These are phyloP conservation scores for Buxus sempervirens DNA, from an alignment of 164 flowering plant species.

Conservation along the genomic window DNA sequence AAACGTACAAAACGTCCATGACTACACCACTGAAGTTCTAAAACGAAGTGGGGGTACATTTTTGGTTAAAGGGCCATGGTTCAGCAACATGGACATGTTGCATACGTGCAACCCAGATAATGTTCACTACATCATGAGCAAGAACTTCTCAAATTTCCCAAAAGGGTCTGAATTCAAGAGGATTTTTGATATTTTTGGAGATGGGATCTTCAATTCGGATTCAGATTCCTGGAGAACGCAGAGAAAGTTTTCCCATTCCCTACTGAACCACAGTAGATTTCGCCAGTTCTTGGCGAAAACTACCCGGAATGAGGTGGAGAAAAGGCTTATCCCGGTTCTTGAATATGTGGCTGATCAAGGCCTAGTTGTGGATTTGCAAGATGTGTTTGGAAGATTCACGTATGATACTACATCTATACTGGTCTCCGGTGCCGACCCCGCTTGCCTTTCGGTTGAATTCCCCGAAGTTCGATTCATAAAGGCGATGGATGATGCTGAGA, in stretches of 20 bases:
- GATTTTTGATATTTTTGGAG: slow-evolving; percentile 36
- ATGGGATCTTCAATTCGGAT: slow-evolving; percentile 42
- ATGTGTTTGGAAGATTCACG: slow-evolving; percentile 32
- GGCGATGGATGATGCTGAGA: slow-evolving; percentile 32
- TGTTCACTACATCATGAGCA: slow-evolving; percentile 32
- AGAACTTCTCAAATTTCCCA: slow-evolving; percentile 32
- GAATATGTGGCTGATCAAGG: slow-evolving; percentile 13
- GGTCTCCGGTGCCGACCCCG: slow-evolving; percentile 34
- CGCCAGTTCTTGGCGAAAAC: slow-evolving; percentile 11
- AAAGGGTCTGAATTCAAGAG: slow-evolving; percentile 34
- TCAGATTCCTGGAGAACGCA: slow-evolving; percentile 28
- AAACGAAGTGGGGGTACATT: slow-evolving; percentile 19
- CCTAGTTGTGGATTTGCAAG: slow-evolving; percentile 34
- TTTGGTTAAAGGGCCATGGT: slow-evolving; percentile 38
- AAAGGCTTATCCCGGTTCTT: slow-evolving; percentile 35
- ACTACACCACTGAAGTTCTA: slow-evolving; percentile 11
- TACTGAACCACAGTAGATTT: slow-evolving; percentile 11
- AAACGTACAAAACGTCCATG: slow-evolving; percentile 20
- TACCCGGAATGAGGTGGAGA: slow-evolving; percentile 18
- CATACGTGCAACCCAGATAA: slow-evolving; percentile 32
- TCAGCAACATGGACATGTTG: slow-evolving; percentile 22
- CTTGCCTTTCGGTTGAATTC: slow-evolving; percentile 23
- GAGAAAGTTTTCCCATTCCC: slow-evolving; percentile 15
- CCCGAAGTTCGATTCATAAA: slow-evolving; percentile 22
- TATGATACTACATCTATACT: slow-evolving; percentile 31